Evolutionary conservation across 352 stramenopile genomes (phyloP), one percentile per base, ranked within the genome.

Genomic region (Pythium inflatum): DNA sequence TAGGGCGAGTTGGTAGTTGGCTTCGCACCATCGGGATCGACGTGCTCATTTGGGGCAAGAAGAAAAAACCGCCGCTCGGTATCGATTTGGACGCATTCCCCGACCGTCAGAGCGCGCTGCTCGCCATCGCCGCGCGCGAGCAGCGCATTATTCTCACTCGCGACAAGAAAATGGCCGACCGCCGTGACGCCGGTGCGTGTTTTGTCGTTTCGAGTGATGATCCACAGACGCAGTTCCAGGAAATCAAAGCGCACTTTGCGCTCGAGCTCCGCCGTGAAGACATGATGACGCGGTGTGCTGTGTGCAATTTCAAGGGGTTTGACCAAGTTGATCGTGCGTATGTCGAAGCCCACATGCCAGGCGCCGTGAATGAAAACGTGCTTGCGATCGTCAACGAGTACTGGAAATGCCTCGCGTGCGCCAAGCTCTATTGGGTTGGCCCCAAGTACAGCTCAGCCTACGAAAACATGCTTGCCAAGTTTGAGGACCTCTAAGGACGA

Each of bases 391-490:
- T 91, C 49, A 79, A 74, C 16, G 82, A 92, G 57, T 93, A 89
- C 34, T 94, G 82, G 76, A 77, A 86, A 48, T 94, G 87, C 59
- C 65, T 75, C 0, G 68, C 73, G 38, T 93, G 87, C 74, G 72
- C 78, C 49, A 88, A 91, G 41, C 75, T 94, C 31, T 94, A 85
- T 59, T 93, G 85, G 87, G 87, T 89, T 59, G 85, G 87, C 14
- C 87, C 85, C 40, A 94, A 94, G 75, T 92, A 89, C 71, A 79
- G 80, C 22, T 87, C 80, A 22, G 78, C 83, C 14, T 87, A 86
- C 56, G 71, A 81, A n/a, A 88, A 88, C 43, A 72, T 86, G 59
- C 57, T 83, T 16, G 70, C 79, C 12, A 86, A 85, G 73, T 87
- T 89, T 40, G 55, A 60, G 20, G 41, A 16, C 41, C n/a, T n/a